A percentile compares a stretch with the other conserved stretches of the same genome.
Evolutionary conservation across 139 green algal genomes (phyloP).

Genomic region (Chara braunii): DNA sequence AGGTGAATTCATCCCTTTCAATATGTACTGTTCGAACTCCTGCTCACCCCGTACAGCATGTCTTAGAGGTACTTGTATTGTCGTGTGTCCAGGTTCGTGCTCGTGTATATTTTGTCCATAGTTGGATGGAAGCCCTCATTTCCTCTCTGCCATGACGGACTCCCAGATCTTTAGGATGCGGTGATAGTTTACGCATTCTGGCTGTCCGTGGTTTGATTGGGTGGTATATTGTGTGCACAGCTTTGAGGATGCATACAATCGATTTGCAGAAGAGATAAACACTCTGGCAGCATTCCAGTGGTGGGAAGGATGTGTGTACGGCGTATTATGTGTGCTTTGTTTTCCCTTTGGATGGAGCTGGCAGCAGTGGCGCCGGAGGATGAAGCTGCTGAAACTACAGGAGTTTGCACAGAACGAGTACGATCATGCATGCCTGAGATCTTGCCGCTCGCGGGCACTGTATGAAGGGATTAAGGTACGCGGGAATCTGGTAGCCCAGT

Average conservation of each 20-base stretch:
- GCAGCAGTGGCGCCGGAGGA: constrained; percentile 30
- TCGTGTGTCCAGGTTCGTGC: too few species aligned
- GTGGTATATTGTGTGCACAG: too few species aligned
- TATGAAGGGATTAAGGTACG: constrained; percentile 32
- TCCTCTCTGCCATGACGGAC: too few species aligned
- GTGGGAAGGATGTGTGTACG: constrained; percentile 34
- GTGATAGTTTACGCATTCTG: too few species aligned
- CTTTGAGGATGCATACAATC: constrained; percentile 39
- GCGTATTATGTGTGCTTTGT: constrained; percentile 12
- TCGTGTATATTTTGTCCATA: too few species aligned
- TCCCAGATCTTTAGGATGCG: too few species aligned
- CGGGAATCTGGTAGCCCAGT: background rate
- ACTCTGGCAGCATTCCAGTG: constrained; percentile 17
- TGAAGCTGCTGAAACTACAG: constrained; percentile 10
- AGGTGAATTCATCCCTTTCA: too few species aligned
- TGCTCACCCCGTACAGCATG: too few species aligned
- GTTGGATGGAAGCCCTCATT: too few species aligned
- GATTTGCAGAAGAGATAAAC: constrained; percentile 29
- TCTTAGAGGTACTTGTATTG: too few species aligned
- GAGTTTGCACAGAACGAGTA: constrained; percentile 28
- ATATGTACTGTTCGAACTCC: too few species aligned
- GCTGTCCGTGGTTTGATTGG: too few species aligned
- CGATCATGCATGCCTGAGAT: constrained; percentile 35
- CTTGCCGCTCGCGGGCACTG: constrained; percentile 28
- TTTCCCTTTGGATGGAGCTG: constrained; percentile 26